A percentile compares a stretch with the other conserved stretches of the same genome.
Conservation (phyloP, 139 green algal genomes). For the Closterium sp. region DNA sequence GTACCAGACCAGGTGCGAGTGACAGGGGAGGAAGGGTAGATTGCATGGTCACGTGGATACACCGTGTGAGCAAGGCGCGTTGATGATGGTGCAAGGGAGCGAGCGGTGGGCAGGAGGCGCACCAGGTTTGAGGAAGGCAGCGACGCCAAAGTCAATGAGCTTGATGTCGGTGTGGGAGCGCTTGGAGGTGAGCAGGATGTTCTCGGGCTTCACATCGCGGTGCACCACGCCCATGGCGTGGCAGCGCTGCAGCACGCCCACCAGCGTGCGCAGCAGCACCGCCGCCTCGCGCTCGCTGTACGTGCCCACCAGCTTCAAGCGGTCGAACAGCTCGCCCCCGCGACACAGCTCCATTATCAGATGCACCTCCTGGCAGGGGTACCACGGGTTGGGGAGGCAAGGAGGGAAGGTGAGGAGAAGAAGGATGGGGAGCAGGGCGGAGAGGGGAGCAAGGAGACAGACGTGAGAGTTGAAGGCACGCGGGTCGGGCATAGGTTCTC, state of each 20-base stretch:
- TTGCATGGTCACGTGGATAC: neutral
- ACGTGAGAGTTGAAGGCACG: neutral
- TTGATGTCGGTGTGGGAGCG: slow-evolving; percentile 70
- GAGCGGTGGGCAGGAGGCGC: neutral
- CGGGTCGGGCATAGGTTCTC: neutral
- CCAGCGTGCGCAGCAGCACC: slow-evolving; percentile 75
- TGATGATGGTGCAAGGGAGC: neutral
- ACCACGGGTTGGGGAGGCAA: neutral
- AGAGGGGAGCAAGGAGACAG: neutral
- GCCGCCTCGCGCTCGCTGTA: slow-evolving; percentile 85
- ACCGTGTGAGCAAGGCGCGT: neutral
- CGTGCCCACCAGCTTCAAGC: slow-evolving; percentile 70
- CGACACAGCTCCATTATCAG: slow-evolving; percentile 82
- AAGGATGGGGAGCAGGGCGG: too few relatives aligned
- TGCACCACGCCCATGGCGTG: slow-evolving; percentile 92
- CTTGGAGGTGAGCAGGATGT: slow-evolving; percentile 90
- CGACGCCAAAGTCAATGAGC: slow-evolving; percentile 91
- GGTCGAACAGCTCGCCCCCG: slow-evolving; percentile 94
- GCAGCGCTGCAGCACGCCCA: slow-evolving; percentile 85
- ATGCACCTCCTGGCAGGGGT: slow-evolving; percentile 39
- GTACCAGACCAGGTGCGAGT: neutral
- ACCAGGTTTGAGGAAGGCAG: slow-evolving; percentile 77
- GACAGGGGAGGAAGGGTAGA: neutral
- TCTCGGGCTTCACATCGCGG: slow-evolving; percentile 83
- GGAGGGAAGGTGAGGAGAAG: neutral